Percentiles rank a stretch among this genome's conserved stretches.
Evolutionary conservation across 2,329 filamentous ascomycete genomes (phyloP).

Genomic region (Neocucurbitaria cava): DNA sequence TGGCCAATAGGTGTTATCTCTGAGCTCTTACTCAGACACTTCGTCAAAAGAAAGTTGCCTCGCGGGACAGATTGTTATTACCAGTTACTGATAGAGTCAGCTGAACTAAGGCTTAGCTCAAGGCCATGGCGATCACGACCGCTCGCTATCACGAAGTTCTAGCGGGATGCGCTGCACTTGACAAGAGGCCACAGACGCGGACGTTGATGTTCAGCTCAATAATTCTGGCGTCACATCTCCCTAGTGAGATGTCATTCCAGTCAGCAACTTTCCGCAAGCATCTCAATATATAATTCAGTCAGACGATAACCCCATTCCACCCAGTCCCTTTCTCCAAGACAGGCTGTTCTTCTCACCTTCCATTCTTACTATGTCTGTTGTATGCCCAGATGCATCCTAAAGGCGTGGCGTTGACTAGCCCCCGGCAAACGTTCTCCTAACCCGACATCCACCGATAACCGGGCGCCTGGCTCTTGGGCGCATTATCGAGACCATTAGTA

Average conservation of each 20-base stretch:
- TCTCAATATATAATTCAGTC: constrained; percentile 4
- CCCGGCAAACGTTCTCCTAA: constrained; percentile 42
- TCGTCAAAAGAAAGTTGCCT: constrained; percentile 3
- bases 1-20: constrained; percentile 8
- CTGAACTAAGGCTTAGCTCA: constrained; percentile 8
- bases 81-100: constrained; percentile 6
- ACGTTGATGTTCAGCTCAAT: constrained; percentile 4
- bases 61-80: constrained; percentile 3
- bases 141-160: constrained; percentile 4
- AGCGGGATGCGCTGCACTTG: constrained; percentile 1
- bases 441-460: constrained; percentile 33
- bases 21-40: constrained; percentile 1
- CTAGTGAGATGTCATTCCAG: constrained; percentile 3
- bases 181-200: background rate
- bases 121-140: constrained; percentile 7
- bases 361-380: constrained; percentile 29
- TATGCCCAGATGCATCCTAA: constrained; percentile 35
- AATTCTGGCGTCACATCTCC: constrained; percentile 8
- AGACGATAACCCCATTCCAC: constrained; percentile 5
- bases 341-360: constrained; percentile 24
- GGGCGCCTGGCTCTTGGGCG: constrained; percentile 30
- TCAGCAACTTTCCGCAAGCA: constrained; percentile 1
- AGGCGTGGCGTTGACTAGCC: constrained; percentile 34
- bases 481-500: constrained; percentile 15
- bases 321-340: constrained; percentile 26